These are phyloP conservation scores for Urochloa ruziziensis DNA, from an alignment of 176 grass and related monocot species.

Conservation along the genomic window DNA sequence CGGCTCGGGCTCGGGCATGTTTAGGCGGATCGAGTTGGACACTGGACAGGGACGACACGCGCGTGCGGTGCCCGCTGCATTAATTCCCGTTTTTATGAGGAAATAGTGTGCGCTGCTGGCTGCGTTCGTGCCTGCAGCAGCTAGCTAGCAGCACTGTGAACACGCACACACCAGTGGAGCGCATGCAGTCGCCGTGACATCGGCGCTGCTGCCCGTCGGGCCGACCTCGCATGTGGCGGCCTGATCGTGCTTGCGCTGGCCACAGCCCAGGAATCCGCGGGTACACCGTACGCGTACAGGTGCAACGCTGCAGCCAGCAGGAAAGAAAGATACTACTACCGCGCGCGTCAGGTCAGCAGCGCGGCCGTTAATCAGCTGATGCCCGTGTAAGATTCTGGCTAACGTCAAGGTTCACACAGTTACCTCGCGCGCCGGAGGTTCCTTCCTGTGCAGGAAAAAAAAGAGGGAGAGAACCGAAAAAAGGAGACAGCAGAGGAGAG, in stretches of 20 bases:
- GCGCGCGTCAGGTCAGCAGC: neutral
- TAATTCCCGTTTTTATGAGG: neutral
- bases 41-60: neutral
- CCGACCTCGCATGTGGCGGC: slow-evolving; percentile 28
- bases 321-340: neutral
- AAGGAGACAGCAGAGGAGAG: neutral
- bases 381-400: neutral
- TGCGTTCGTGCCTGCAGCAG: neutral
- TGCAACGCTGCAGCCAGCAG: neutral
- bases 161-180: no score
- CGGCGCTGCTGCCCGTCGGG: neutral
- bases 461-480: neutral
- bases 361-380: neutral
- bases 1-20: neutral
- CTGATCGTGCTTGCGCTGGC: neutral
- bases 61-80: neutral
- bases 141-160: no score
- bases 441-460: neutral
- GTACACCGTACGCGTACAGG: neutral
- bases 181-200: neutral
- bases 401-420: neutral
- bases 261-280: neutral
- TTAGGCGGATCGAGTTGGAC: neutral
- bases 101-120: neutral
- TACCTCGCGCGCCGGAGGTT: neutral